A percentile compares a stretch with the other conserved stretches of the same genome.
Evolutionary conservation across 306 rosid genomes (phyloP).

Genomic region (Cyclanthera cordifolia): DNA sequence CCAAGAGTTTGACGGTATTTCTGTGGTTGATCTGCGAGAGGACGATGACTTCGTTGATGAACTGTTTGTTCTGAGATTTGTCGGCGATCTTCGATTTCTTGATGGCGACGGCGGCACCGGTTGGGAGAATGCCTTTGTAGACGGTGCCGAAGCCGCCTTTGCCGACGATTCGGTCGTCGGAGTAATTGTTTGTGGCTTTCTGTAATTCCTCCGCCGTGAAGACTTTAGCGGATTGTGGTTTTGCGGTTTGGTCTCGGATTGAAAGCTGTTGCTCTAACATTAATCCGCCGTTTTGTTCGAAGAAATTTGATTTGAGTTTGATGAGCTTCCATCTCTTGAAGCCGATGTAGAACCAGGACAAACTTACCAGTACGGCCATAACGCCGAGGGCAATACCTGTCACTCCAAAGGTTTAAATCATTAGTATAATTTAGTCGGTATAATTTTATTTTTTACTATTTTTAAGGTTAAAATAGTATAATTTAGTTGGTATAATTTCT

Average conservation of each 20-base stretch:
- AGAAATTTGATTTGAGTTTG: conserved; percentile 15
- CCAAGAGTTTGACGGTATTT: conserved; percentile 30
- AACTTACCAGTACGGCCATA: conserved; percentile 3
- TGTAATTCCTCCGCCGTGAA: conserved; percentile 13
- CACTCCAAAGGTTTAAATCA: too few relatives aligned
- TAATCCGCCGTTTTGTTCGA: conserved; percentile 27
- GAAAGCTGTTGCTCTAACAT: conserved; percentile 20
- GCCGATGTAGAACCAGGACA: conserved; percentile 17
- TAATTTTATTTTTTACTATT: too few relatives aligned
- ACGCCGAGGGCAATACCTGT: conserved; percentile 13
- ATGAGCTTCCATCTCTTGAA: conserved; percentile 20
- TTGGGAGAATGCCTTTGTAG: conserved; percentile 16
- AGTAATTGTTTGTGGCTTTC: conserved; percentile 26
- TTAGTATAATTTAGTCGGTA: too few relatives aligned
- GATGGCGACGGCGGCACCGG: conserved; percentile 19
- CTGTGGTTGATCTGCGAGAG: conserved; percentile 31
- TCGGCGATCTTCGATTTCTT: conserved; percentile 25
- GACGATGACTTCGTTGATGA: conserved; percentile 29
- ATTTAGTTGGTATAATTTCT: too few relatives aligned
- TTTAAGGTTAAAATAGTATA: too few relatives aligned
- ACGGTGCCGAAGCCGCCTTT: conserved; percentile 27
- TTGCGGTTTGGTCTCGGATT: background rate
- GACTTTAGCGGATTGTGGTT: conserved; percentile 12
- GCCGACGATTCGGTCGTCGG: conserved; percentile 22
- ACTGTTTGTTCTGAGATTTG: conserved; percentile 20